These are phyloP conservation scores for Mariannaea elegans DNA, from an alignment of 2,329 filamentous ascomycete species.

Conservation along the genomic window DNA sequence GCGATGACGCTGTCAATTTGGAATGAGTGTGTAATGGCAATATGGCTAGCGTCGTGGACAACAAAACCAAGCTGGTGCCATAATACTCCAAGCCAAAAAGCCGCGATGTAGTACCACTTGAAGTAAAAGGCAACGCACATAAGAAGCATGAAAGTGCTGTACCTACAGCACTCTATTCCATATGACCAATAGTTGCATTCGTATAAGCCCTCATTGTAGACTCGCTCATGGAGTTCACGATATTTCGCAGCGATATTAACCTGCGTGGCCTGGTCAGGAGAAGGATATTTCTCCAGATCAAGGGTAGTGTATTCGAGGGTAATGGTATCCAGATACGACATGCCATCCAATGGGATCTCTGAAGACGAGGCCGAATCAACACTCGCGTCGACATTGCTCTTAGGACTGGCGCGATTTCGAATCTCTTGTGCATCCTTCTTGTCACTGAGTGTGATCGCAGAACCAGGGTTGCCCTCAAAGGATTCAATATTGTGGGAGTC, in stretches of 20 bases:
- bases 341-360: constrained; percentile 59
- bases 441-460: constrained; percentile 63
- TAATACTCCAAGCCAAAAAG: constrained; percentile 78
- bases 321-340: constrained; percentile 75
- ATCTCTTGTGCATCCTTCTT: constrained; percentile 33
- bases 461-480: constrained; percentile 49
- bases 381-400: constrained; percentile 33
- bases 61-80: constrained; percentile 97
- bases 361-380: constrained; percentile 65
- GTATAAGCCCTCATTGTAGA: constrained; percentile 80
- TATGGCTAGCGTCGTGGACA: constrained; percentile 94
- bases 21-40: constrained; percentile 95
- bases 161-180: constrained; percentile 76
- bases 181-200: constrained; percentile 87
- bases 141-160: constrained; percentile 68
- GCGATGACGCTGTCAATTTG: constrained; percentile 84
- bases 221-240: constrained; percentile 75
- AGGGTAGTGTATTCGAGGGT: constrained; percentile 79
- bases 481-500: constrained; percentile 23
- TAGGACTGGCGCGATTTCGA: constrained; percentile 41
- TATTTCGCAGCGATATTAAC: constrained; percentile 82
- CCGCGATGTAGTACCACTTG: constrained; percentile 75
- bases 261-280: constrained; percentile 78
- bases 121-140: constrained; percentile 69
- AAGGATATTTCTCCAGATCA: constrained; percentile 83